A percentile compares a stretch with the other conserved stretches of the same genome.
phyloP scores from a whole-genome alignment of 305 asterid species.

The Fraxinus albicans region DNA sequence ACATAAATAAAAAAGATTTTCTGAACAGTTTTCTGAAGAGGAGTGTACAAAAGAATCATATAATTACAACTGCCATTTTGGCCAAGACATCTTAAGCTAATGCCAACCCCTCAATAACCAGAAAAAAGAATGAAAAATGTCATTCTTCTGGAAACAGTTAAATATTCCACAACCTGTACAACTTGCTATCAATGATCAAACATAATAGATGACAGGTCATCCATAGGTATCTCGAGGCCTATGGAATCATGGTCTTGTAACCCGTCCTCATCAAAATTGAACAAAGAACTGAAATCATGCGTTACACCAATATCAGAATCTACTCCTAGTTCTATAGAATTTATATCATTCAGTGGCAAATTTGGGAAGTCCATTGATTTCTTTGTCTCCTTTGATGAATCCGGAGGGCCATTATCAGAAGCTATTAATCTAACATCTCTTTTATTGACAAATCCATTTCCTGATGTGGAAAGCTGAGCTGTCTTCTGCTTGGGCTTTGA shows the following conservation, averaged over 20 bases:
- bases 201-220: slow-evolving; percentile 71
- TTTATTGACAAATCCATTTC: slow-evolving; percentile 53
- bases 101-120: slow-evolving; percentile 22
- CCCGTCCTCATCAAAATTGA: slow-evolving; percentile 80
- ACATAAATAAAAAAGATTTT: slow-evolving; percentile 24
- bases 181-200: slow-evolving; percentile 42
- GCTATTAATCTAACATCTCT: slow-evolving; percentile 54
- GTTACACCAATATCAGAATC: slow-evolving; percentile 65
- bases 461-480: slow-evolving; percentile 78
- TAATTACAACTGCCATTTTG: slow-evolving; percentile 68
- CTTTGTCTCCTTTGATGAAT: slow-evolving; percentile 34
- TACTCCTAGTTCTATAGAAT: slow-evolving; percentile 61
- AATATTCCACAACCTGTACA: slow-evolving; percentile 63
- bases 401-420: slow-evolving; percentile 39
- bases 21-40: slow-evolving; percentile 26
- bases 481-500: slow-evolving; percentile 80
- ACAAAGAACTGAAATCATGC: slow-evolving; percentile 81
- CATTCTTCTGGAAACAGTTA: slow-evolving; percentile 35
- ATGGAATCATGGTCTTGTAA: slow-evolving; percentile 55
- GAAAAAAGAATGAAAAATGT: slow-evolving; percentile 9
- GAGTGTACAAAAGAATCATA: slow-evolving; percentile 43
- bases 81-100: slow-evolving; percentile 41
- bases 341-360: slow-evolving; percentile 54
- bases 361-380: slow-evolving; percentile 38
- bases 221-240: slow-evolving; percentile 92